Percentiles rank a stretch among this genome's conserved stretches.
phyloP scores from a whole-genome alignment of 495 filamentous ascomycete genomes.

The Mytilinidion resinicola region DNA sequence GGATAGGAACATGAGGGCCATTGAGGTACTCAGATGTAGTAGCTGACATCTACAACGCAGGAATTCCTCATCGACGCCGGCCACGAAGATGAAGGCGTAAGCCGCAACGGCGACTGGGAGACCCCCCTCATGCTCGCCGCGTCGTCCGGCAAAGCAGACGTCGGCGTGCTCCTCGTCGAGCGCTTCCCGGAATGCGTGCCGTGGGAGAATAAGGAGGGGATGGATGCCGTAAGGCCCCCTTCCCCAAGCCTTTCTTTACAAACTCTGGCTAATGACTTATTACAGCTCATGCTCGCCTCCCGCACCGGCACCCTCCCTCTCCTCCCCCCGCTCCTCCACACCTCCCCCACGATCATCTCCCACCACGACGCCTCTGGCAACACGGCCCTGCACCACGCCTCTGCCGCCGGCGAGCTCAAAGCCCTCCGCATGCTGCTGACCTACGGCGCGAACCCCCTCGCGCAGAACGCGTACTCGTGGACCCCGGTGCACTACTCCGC shows the following conservation, averaged over 20 bases:
- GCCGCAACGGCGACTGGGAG: constrained; percentile 63
- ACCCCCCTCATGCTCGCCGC: constrained; percentile 57
- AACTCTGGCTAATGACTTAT: not conserved
- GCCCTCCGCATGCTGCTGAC: constrained; percentile 65
- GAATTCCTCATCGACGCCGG: constrained; percentile 44
- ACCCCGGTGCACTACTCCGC: constrained; percentile 65
- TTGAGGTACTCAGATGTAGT: not conserved
- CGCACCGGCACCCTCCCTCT: constrained; percentile 24
- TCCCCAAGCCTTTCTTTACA: not conserved
- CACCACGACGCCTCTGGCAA: constrained; percentile 60
- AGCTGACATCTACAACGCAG: constrained; percentile 34
- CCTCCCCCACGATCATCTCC: constrained; percentile 2
- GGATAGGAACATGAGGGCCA: not conserved
- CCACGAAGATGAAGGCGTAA: constrained; percentile 47
- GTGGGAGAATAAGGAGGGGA: constrained; percentile 36
- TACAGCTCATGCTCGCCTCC: constrained; percentile 31
- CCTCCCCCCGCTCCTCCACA: constrained; percentile 25
- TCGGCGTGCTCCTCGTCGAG: constrained; percentile 52
- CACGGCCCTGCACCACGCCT: constrained; percentile 66
- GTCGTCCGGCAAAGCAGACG: constrained; percentile 51
- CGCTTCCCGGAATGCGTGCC: constrained; percentile 32
- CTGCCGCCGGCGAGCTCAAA: constrained; percentile 62
- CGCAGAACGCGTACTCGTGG: constrained; percentile 64
- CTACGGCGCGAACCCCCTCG: constrained; percentile 58
- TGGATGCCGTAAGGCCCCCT: constrained; percentile 36